Percentiles rank a stretch among this genome's conserved stretches.
phyloP scores from a whole-genome alignment of 1,139 yeast species.

The Arxiozyma slooffiae region DNA sequence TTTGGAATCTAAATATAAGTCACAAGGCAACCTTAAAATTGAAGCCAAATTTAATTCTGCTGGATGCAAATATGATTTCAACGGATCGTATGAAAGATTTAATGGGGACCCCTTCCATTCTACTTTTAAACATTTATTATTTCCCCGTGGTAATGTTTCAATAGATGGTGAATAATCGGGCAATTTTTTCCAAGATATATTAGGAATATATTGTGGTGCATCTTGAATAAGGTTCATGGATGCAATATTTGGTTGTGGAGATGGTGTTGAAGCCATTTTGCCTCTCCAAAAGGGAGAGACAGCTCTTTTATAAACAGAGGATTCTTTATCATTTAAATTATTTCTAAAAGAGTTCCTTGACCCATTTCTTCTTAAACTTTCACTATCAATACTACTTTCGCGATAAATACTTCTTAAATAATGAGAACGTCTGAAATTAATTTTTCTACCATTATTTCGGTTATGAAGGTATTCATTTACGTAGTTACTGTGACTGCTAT shows the following conservation, averaged over 20 bases:
- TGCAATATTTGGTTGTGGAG: conserved; percentile 12
- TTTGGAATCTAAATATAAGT: conserved; percentile 83
- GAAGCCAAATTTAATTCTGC: conserved; percentile 87
- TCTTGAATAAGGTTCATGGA: conserved; percentile 16
- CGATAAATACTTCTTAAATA: background rate
- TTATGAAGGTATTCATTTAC: background rate
- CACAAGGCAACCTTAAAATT: conserved; percentile 77
- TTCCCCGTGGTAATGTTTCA: conserved; percentile 54
- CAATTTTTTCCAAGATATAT: conserved; percentile 47
- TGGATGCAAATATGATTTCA: conserved; percentile 65
- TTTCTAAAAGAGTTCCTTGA: background rate
- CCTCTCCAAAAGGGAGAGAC: conserved; percentile 12
- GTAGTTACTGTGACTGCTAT: conserved; percentile 9
- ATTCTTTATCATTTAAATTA: background rate
- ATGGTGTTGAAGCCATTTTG: conserved; percentile 2
- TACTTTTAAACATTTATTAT: conserved; percentile 62
- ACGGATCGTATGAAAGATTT: conserved; percentile 75
- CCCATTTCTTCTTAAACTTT: background rate
- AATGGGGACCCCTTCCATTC: conserved; percentile 99
- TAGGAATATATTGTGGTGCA: conserved; percentile 24
- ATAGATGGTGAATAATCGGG: conserved; percentile 74
- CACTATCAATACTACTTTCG: background rate
- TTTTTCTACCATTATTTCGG: background rate
- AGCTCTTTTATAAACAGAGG: conserved; percentile 1
- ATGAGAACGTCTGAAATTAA: background rate